Evolutionary conservation across 208 protist genomes (phyloP), one percentile per base, ranked within the genome.

Genomic region (Trypanosoma caninum): DNA sequence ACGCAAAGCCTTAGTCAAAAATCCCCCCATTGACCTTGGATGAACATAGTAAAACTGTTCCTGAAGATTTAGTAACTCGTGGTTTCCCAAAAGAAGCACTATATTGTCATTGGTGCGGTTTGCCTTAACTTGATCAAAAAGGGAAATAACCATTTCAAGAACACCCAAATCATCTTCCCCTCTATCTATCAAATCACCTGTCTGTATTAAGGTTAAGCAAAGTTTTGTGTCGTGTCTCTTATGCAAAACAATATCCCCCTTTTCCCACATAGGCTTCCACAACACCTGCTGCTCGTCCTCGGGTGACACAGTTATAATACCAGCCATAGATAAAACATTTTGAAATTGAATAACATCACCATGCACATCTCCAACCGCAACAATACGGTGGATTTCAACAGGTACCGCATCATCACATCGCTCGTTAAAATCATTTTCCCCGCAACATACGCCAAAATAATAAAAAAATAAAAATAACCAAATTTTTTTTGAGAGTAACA

Each of bases 51-150:
- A 62, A 53, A 80, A 81, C 23, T 77, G 33, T 11, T 78, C 78
- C 48, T 87, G 71, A 53, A 96, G 50, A 50, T 93, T 94, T 55
- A 96, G 69, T 38, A 94, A 52, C 56, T 96, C 86, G 61, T 96
- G 89, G 68, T 96, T 96, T 28, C 89, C 89, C 27, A 96, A 51
- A 31, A 96, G 52, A 8, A 87, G 42, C 20, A 91, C 68, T 8
- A 96, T 69, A 50, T 82, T 76, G 55, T 87, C 86, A 14, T 55
- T 64, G 2, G 57, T 57, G 20, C 57, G 33, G 31, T 52, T 67
- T 18, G 42, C 34, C 45, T 78, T 37, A 31, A 75, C 61, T 61
- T 80, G 63, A 28, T 73, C 74, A 37, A 83, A 66, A 69, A 90
- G 72, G 34, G 63, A 57, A 35, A 80, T 72, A 22, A 69, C 74